These are phyloP conservation scores for Lactifluus pinguis DNA, from an alignment of 768 basidiomycete species.

Conservation along the genomic window DNA sequence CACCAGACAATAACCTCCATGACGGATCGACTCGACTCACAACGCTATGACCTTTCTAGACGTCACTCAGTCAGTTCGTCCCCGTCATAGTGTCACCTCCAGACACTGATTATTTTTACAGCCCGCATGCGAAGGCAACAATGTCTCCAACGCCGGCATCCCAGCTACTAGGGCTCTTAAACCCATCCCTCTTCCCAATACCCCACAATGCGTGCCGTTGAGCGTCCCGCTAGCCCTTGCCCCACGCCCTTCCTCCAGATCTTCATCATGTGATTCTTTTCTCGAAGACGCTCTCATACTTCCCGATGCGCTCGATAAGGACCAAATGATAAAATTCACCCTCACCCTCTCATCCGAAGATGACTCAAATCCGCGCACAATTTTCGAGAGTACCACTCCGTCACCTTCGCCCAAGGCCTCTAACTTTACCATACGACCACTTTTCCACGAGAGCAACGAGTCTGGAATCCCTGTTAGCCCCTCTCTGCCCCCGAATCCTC, in stretches of 20 bases:
- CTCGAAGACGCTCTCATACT: neutral
- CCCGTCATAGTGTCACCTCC: neutral
- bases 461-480: neutral
- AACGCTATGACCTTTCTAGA: conserved; percentile 9
- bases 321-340: neutral
- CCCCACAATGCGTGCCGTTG: conserved; percentile 2
- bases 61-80: conserved; percentile 2
- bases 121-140: neutral
- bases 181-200: neutral
- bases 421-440: neutral
- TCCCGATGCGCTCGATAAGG: neutral
- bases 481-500: neutral
- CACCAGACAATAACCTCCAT: neutral
- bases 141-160: neutral
- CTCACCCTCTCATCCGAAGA: neutral
- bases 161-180: neutral
- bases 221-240: neutral
- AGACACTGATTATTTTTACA: neutral
- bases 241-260: neutral
- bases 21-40: conserved; percentile 5
- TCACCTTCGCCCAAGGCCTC: neutral
- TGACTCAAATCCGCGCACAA: neutral
- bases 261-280: neutral
- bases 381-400: neutral
- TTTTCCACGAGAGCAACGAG: neutral